A percentile compares a stretch with the other conserved stretches of the same genome.
Conservation (phyloP, 805 yeast species). For the Myxozyma geophila region DNA sequence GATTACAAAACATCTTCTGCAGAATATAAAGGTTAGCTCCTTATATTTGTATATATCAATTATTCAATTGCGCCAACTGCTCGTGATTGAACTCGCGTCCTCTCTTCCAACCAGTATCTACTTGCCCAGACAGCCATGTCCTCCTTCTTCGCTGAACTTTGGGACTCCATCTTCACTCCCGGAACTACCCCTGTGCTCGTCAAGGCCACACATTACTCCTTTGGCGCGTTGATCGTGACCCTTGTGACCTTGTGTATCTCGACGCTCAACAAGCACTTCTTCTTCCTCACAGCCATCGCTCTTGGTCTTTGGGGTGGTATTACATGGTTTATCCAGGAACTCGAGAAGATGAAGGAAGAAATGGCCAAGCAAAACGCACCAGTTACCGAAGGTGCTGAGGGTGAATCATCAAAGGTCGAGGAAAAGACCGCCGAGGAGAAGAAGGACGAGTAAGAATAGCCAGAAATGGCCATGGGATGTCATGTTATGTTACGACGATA, state of each 20-base stretch:
- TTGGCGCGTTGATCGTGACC: conserved; percentile 63
- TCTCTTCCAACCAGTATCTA: not conserved
- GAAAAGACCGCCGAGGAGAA: conserved; percentile 19
- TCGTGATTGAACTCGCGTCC: too few species aligned
- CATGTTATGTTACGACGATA: not conserved
- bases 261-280: conserved; percentile 67
- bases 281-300: conserved; percentile 61
- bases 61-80: not conserved
- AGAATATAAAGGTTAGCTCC: not conserved
- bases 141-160: conserved; percentile 61
- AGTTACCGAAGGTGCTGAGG: conserved; percentile 32
- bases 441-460: conserved; percentile 19
- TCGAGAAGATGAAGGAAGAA: conserved; percentile 33
- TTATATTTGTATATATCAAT: not conserved
- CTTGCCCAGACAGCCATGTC: conserved; percentile 16
- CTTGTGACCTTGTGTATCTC: conserved; percentile 63
- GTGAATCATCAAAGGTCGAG: not conserved
- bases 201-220: conserved; percentile 87
- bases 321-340: conserved; percentile 64
- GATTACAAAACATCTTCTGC: too few species aligned
- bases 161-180: conserved; percentile 91
- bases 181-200: conserved; percentile 90
- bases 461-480: too few species aligned
- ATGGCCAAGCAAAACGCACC: conserved; percentile 38
- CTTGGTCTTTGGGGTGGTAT: conserved; percentile 74